Evolutionary conservation across 2,329 filamentous ascomycete genomes (phyloP), one percentile per base, ranked within the genome.

Genomic region (Aureobasidium sp.): DNA sequence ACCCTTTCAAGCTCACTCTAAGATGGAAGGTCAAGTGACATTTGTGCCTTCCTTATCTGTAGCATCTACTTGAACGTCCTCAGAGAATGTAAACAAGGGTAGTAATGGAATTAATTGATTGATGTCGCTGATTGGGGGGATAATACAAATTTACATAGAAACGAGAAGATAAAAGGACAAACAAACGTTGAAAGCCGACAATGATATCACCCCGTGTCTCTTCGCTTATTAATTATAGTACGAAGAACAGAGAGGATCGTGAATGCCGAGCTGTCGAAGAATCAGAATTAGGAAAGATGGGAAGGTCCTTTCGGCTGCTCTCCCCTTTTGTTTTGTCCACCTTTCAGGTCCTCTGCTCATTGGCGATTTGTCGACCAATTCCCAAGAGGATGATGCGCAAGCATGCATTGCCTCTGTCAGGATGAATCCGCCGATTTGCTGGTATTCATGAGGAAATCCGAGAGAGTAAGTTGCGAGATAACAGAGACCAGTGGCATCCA

Each of bases 131-230:
- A 9, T 37, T 53, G 15, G 44, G 44, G 44, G 48, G 22, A 36
- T 53, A 53, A 53, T 53, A 53, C 49, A 53, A 8, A 53, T 53
- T 53, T 39, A 53, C 49, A 53, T 39, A 53, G 39, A 53, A 15
- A 39, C n/a, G 20, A 39, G 20, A 25, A 37, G 6, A 27, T 39
- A n/a, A 53, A 22, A 22, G 20, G 20, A 39, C 20, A 53, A 53
- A 48, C 45, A 48, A 48, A 48, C 31, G 25, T n/a, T 48, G 14
- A 34, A 31, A 31, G 45, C 6, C 45, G 45, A 48, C 25, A 48
- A 4, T 5, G 15, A 9, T 4, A 29, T 48, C 45, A 5, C 9
- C 41, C 41, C 15, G 15, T 48, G 17, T 11, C n/a, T 17, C 45
- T 27, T 48, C 45, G 45, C 31, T 48, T 14, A 47, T 48, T 48